Conservation (phyloP, 2,329 filamentous ascomycete species). For the Fusarium sp. region DNA sequence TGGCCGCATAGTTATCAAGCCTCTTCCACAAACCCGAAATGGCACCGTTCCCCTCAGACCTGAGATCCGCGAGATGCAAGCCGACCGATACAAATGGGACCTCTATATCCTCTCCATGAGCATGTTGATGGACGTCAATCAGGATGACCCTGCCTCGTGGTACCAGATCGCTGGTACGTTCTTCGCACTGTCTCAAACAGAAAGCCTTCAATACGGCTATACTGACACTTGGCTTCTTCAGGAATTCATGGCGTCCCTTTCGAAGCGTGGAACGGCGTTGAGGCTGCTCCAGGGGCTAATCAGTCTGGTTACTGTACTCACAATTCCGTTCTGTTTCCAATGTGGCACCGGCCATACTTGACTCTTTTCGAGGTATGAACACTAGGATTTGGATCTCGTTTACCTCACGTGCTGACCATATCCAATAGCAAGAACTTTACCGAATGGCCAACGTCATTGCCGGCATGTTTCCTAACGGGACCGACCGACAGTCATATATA, state of each 20-base stretch:
- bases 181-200: conserved; percentile 40
- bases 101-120: conserved; percentile 80
- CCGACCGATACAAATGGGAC: conserved; percentile 76
- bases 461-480: conserved; percentile 58
- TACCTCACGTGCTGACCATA: conserved; percentile 26
- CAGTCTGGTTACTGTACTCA: conserved; percentile 81
- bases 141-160: conserved; percentile 74
- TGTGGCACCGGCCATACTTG: conserved; percentile 88
- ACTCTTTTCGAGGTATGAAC: conserved; percentile 64
- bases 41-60: conserved; percentile 62
- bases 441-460: conserved; percentile 57
- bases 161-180: conserved; percentile 79
- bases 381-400: fast-evolving
- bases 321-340: conserved; percentile 77
- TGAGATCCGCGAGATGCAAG: conserved; percentile 75
- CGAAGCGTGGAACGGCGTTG: conserved; percentile 63
- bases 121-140: conserved; percentile 75
- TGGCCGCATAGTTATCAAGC: conserved; percentile 56
- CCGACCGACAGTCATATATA: conserved; percentile 61
- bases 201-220: not conserved
- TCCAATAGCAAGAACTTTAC: conserved; percentile 51
- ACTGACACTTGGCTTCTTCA: conserved; percentile 48
- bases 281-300: conserved; percentile 61
- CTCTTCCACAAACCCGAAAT: conserved; percentile 54
- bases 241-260: conserved; percentile 84